phyloP scores from a whole-genome alignment of 768 basidiomycete genomes.

The Suillus subalutaceus region DNA sequence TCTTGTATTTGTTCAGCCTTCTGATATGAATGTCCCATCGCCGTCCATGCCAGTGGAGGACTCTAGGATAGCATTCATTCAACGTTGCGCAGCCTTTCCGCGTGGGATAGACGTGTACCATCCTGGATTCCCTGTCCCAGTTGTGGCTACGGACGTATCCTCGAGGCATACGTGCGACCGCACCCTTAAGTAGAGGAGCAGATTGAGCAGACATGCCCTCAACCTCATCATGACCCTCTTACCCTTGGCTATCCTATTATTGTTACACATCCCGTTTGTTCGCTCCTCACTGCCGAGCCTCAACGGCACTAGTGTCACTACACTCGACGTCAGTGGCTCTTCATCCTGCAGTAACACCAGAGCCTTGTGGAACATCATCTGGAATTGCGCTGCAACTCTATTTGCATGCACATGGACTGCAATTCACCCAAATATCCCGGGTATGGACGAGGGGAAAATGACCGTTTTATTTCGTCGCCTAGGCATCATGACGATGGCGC shows the following conservation, averaged over 20 bases:
- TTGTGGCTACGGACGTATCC: too few relatives aligned
- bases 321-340: neutral
- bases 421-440: slow-evolving; percentile 34
- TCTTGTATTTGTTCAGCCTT: too few relatives aligned
- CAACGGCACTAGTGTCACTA: neutral
- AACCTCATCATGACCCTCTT: neutral
- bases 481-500: slow-evolving; percentile 21
- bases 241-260: neutral
- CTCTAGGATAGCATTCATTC: too few relatives aligned
- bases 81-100: too few relatives aligned
- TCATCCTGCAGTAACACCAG: neutral
- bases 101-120: too few relatives aligned
- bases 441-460: slow-evolving; percentile 13
- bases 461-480: slow-evolving; percentile 13
- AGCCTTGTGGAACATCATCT: slow-evolving; percentile 38
- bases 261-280: neutral
- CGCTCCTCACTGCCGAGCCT: neutral
- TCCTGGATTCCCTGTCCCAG: too few relatives aligned
- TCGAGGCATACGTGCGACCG: too few relatives aligned
- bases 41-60: too few relatives aligned
- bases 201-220: too few relatives aligned
- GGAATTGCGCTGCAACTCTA: slow-evolving; percentile 30
- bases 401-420: slow-evolving; percentile 35
- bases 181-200: too few relatives aligned
- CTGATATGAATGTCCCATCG: too few relatives aligned